Base-by-base conservation (phyloP, 2,329 filamentous ascomycete species). In the Arthrobotrys megalospora region DNA sequence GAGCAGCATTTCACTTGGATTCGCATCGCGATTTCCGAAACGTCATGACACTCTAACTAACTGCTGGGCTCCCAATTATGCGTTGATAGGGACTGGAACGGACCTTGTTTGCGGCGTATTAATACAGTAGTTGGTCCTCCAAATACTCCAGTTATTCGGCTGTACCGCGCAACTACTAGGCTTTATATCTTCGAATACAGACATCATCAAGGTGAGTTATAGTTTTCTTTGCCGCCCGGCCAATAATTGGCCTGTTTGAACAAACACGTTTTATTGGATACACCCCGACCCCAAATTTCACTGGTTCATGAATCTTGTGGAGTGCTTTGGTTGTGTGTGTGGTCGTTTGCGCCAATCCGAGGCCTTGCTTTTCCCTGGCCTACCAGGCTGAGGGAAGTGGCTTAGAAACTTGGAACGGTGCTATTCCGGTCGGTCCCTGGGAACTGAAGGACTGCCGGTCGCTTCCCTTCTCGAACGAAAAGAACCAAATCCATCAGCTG, bases 321-420 rank as follows among this genome's bases (percentile, higher is more conserved):
- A 73, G 62, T 5, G 70, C 70, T 67, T 75, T 67, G 70, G 60
- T 38, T 28, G 45, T 50, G 43, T 38, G 53, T 53, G 24, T 10
- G 50, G 38, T 66, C 60, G 66, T 41, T 77, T 77, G 50, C 73
- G 60, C 73, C 73, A 77, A 77, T 77, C 73, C 73, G 12, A 71
- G 66, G 58, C 50, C 60, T 63, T 65, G 65, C 52, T 71, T 77
- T 70, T 66, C 58, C 50, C 64, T 62, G 66, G 50, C 69, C 45
- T 58, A 36, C 66, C 66, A 71, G 73, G 73, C 73, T 77, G 73
- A 77, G 73, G 66, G 71, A 66, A 66, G 73, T 77, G 73, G 73
- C 73, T 77, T 77, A 65, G 73, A 77, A 66, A 70, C 65, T 66
- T 70, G 65, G 65, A 65, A 66, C 66, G 71, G 45, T 66, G 60